These are phyloP conservation scores for Leishmania arabica DNA, from an alignment of 208 protist genomes.

Conservation along the genomic window DNA sequence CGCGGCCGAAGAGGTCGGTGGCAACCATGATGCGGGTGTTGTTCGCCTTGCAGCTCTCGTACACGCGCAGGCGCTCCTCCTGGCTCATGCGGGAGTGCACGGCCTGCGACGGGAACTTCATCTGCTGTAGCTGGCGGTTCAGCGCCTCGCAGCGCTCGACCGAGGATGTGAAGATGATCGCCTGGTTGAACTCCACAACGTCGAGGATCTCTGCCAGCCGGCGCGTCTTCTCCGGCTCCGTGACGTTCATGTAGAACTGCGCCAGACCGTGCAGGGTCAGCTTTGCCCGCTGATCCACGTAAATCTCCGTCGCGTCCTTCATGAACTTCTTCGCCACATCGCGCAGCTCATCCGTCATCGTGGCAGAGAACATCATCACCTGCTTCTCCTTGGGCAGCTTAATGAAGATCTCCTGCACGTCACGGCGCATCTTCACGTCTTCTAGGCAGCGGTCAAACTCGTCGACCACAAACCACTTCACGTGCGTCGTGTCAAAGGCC, in stretches of 20 bases:
- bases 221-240: slow-evolving; percentile 97
- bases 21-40: slow-evolving; percentile 98
- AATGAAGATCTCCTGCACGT: slow-evolving; percentile 99
- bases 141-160: slow-evolving; percentile 95
- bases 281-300: slow-evolving; percentile 98
- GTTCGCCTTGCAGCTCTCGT: slow-evolving; percentile 98
- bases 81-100: slow-evolving; percentile 97
- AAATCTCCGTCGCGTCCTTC: slow-evolving; percentile 96
- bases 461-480: slow-evolving; percentile 99
- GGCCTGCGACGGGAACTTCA: slow-evolving; percentile 96
- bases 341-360: slow-evolving; percentile 96
- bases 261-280: slow-evolving; percentile 99
- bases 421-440: slow-evolving; percentile 93
- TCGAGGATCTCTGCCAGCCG: slow-evolving; percentile 99
- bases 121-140: slow-evolving; percentile 94
- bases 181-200: slow-evolving; percentile 99
- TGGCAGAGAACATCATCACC: slow-evolving; percentile 99
- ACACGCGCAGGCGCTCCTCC: slow-evolving; percentile 89
- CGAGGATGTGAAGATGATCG: slow-evolving; percentile 99
- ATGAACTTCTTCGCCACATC: slow-evolving; percentile 98
- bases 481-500: slow-evolving; percentile 91
- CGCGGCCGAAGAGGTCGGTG: slow-evolving; percentile 99
- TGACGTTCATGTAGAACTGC: slow-evolving; percentile 98
- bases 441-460: slow-evolving; percentile 99
- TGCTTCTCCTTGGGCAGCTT: slow-evolving; percentile 98